Evolutionary conservation across 768 basidiomycete genomes (phyloP).

Genomic region (Kwoniella sp.): DNA sequence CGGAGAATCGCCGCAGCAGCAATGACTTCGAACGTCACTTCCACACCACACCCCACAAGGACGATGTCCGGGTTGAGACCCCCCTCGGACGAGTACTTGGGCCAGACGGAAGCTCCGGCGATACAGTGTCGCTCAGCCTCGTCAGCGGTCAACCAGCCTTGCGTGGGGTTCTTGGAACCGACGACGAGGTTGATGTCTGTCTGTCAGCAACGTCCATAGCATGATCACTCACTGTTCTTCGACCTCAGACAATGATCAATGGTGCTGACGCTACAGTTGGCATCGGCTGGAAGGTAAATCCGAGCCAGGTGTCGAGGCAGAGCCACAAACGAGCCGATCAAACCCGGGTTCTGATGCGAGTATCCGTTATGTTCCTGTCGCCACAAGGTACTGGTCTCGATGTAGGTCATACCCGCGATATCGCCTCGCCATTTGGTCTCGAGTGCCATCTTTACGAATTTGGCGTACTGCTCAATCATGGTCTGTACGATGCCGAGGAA

Average conservation of each 20-base stretch:
- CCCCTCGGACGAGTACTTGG: slow-evolving; percentile 69
- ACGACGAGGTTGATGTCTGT: slow-evolving; percentile 59
- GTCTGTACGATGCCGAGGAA: slow-evolving; percentile 86
- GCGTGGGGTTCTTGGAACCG: slow-evolving; percentile 66
- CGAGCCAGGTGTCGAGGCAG: slow-evolving; percentile 56
- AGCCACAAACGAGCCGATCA: slow-evolving; percentile 80
- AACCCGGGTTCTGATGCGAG: slow-evolving; percentile 66
- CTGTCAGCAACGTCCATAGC: slow-evolving; percentile 4
- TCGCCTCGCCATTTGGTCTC: slow-evolving; percentile 63
- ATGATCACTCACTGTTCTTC: slow-evolving; percentile 61
- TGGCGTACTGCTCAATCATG: slow-evolving; percentile 69
- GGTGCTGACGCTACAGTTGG: slow-evolving; percentile 78
- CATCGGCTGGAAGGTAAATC: slow-evolving; percentile 72
- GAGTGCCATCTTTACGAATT: slow-evolving; percentile 75
- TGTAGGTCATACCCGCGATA: slow-evolving; percentile 55
- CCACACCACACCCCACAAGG: slow-evolving; percentile 77
- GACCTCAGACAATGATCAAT: slow-evolving; percentile 76
- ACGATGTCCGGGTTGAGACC: slow-evolving; percentile 58
- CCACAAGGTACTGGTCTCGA: slow-evolving; percentile 80
- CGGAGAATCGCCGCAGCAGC: slow-evolving; percentile 76
- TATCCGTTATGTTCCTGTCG: slow-evolving; percentile 71
- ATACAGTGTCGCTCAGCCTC: slow-evolving; percentile 62
- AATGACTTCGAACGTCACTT: slow-evolving; percentile 83
- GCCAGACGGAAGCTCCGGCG: slow-evolving; percentile 82
- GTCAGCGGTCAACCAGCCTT: slow-evolving; percentile 31